Evolutionary conservation across 768 basidiomycete genomes (phyloP).

Genomic region (Suillus spraguei): DNA sequence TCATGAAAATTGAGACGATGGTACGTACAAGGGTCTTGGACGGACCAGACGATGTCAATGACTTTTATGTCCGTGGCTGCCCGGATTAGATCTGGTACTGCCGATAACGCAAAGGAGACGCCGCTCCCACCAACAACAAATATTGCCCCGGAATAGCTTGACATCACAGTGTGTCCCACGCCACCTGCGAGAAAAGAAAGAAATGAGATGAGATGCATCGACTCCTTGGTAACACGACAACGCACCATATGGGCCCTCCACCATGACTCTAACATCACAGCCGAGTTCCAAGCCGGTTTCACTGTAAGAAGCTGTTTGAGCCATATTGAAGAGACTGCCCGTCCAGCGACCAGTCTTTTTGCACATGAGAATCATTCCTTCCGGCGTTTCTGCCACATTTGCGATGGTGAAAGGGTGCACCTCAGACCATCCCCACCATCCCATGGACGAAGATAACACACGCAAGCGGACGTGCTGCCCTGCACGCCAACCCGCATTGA

Average conservation of each 20-base stretch:
- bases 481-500: constrained; percentile 58
- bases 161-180: constrained; percentile 46
- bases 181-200: constrained; percentile 34
- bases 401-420: constrained; percentile 58
- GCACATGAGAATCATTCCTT: constrained; percentile 51
- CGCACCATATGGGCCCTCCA: constrained; percentile 55
- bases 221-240: not conserved
- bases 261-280: constrained; percentile 34
- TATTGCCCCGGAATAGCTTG: constrained; percentile 53
- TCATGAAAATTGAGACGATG: constrained; percentile 9
- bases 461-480: constrained; percentile 64
- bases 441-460: constrained; percentile 42
- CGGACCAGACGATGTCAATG: constrained; percentile 59
- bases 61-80: constrained; percentile 37
- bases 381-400: constrained; percentile 39
- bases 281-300: constrained; percentile 20
- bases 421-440: constrained; percentile 43
- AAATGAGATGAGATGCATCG: too few species aligned
- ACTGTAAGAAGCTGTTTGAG: constrained; percentile 34
- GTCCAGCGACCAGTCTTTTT: constrained; percentile 59
- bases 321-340: constrained; percentile 41
- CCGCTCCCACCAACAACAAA: constrained; percentile 65
- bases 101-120: constrained; percentile 54
- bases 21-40: constrained; percentile 44
- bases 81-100: constrained; percentile 56